Base-by-base conservation (phyloP, 1,284 basidiomycete genomes). In the Cryptococcus deneoformans region DNA sequence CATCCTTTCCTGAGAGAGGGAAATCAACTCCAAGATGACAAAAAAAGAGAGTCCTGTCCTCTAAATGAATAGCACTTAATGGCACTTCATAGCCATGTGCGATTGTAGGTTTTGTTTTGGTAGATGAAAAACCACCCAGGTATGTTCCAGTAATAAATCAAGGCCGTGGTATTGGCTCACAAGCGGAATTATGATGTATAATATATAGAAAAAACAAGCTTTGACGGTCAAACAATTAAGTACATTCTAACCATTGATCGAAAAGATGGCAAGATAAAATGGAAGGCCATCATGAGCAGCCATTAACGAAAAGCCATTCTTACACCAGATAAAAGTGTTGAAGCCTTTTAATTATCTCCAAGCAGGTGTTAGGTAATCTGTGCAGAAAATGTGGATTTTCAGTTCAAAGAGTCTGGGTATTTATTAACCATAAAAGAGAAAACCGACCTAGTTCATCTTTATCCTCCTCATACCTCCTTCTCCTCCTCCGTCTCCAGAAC, bases 401-500 rank as follows among this genome's bases (percentile, higher is more conserved):
- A 35, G 10, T 11, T 6, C 16, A 48, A 0, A 8, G 20, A 42
- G 5, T 14, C 16, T 42, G 36, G 6, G 38, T 44, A 37, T 34
- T 39, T 38, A 24, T n/a, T 54, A 12, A 29, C 14, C 20, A 40
- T 14, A 38, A n/a, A 14, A 52, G 10, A n/a, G 10, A n/a, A 29
- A 8, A 38, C 58, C 52, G 45, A 52, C 56, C 58, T 11, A 45
- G 39, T 29, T 55, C 49, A 29, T 63, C 59, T 37, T 57, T 52
- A 6, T 49, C 49, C 20, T 63, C 58, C 35, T 61, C 57, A 42
- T 64, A 57, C 20, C 52, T 40, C 35, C 48, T 46, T 39, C 63
- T 59, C 57, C 61, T 62, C 36, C 61, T 49, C 20, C 64, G 50
- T 7, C 59, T 51, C 52, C 57, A 60, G 50, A 53, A 68, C 60